Conservation (phyloP, 2,329 filamentous ascomycete species). For the Blastomyces parvus region DNA sequence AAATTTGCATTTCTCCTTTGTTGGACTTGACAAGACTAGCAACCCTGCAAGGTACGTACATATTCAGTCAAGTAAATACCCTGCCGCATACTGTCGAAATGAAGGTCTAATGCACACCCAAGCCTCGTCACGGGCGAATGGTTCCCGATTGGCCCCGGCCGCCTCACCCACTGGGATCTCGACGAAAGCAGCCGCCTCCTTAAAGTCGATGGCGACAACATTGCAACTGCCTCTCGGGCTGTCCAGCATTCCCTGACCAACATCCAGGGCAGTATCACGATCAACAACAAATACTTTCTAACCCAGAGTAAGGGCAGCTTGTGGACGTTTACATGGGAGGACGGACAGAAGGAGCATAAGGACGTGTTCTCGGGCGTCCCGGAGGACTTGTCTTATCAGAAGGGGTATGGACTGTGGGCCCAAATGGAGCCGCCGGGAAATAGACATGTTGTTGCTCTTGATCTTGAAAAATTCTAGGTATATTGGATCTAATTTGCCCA, state of each 20-base stretch:
- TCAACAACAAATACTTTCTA: slow-evolving; percentile 27
- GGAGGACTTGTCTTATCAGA: slow-evolving; percentile 6
- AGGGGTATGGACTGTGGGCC: slow-evolving; percentile 6
- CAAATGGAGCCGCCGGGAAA: slow-evolving; percentile 6
- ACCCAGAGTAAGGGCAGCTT: slow-evolving; percentile 7
- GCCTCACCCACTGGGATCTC: slow-evolving; percentile 20
- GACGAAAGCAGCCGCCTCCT: slow-evolving; percentile 24
- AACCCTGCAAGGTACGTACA: slow-evolving; percentile 4
- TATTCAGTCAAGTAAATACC: not conserved
- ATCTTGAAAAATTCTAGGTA: slow-evolving; percentile 4
- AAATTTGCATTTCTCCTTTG: slow-evolving; percentile 27
- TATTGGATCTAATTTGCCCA: not conserved
- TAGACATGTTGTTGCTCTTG: slow-evolving; percentile 9
- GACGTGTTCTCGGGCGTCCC: slow-evolving; percentile 5
- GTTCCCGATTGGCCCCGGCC: slow-evolving; percentile 18
- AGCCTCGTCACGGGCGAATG: slow-evolving; percentile 31
- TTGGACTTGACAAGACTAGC: slow-evolving; percentile 26
- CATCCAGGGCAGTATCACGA: slow-evolving; percentile 28
- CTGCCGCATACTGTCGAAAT: not conserved
- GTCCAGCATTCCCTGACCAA: slow-evolving; percentile 25
- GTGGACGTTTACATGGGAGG: slow-evolving; percentile 4
- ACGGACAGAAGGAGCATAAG: not conserved
- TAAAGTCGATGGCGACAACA: slow-evolving; percentile 14
- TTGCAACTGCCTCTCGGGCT: slow-evolving; percentile 21
- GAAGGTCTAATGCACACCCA: slow-evolving; percentile 18